Evolutionary conservation across 306 rosid genomes (phyloP).

Genomic region (Purshia tridentata): DNA sequence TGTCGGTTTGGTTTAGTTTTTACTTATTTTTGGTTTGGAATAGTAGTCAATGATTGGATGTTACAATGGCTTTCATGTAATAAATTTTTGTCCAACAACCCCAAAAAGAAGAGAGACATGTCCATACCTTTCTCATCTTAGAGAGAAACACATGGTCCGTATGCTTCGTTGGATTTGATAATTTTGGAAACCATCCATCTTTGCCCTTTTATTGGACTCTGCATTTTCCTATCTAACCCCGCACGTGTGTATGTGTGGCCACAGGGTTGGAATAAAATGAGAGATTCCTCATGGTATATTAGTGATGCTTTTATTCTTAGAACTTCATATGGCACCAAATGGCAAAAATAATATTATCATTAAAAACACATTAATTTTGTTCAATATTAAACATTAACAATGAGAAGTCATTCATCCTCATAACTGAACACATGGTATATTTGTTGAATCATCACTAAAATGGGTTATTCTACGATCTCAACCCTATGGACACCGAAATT

Average conservation of each 20-base stretch:
- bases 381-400: background rate
- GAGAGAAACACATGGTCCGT: background rate
- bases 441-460: no score
- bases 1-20: constrained; percentile 1
- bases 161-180: background rate
- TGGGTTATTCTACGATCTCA: no score
- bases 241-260: no score
- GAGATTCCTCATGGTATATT: no score
- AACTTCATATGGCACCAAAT: no score
- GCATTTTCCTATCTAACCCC: background rate
- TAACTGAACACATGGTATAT: background rate
- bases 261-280: no score
- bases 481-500: no score
- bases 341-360: no score
- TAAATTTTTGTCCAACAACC: constrained; percentile 3
- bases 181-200: background rate
- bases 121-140: background rate
- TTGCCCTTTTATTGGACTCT: background rate
- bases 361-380: no score
- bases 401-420: background rate
- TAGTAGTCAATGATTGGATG: background rate
- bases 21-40: background rate
- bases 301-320: no score
- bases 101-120: background rate
- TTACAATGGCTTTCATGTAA: background rate